phyloP scores from a whole-genome alignment of 2,329 filamentous ascomycete species.

The Amylocarpus encephaloides region DNA sequence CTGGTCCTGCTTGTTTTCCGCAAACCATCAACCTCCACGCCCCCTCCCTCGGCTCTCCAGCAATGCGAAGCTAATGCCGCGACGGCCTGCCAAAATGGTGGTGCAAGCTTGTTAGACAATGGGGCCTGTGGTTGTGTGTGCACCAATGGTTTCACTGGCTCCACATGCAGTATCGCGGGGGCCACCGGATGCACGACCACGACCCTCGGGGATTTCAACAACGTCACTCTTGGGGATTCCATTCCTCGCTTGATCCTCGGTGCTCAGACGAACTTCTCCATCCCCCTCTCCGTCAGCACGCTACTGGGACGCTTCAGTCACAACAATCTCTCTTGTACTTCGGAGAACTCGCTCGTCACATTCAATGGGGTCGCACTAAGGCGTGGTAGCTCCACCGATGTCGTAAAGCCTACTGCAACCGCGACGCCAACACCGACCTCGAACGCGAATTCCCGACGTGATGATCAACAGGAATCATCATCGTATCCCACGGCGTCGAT shows the following conservation, averaged over 20 bases:
- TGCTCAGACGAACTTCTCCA: conserved; percentile 62
- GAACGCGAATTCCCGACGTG: not conserved
- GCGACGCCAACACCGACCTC: not conserved
- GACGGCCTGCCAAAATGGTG: conserved; percentile 66
- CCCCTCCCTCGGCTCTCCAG: conserved; percentile 12
- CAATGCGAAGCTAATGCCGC: conserved; percentile 53
- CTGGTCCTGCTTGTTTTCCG: conserved; percentile 57
- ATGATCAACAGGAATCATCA: not conserved
- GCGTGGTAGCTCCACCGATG: conserved; percentile 13
- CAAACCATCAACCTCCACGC: conserved; percentile 33
- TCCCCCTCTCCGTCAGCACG: conserved; percentile 63
- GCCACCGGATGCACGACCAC: conserved; percentile 50
- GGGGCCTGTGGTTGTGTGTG: conserved; percentile 80
- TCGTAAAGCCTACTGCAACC: conserved; percentile 5
- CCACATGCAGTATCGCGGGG: conserved; percentile 46
- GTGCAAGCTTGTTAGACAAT: conserved; percentile 63
- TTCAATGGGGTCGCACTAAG: conserved; percentile 53
- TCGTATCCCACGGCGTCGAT: not conserved
- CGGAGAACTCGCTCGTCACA: conserved; percentile 81
- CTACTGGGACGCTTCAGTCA: conserved; percentile 72
- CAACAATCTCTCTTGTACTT: conserved; percentile 70
- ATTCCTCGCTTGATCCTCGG: conserved; percentile 67
- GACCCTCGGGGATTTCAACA: conserved; percentile 38
- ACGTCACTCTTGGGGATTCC: conserved; percentile 75
- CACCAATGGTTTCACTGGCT: conserved; percentile 75